Base-by-base conservation (phyloP, 2,329 filamentous ascomycete genomes). In the Periconia sp. region DNA sequence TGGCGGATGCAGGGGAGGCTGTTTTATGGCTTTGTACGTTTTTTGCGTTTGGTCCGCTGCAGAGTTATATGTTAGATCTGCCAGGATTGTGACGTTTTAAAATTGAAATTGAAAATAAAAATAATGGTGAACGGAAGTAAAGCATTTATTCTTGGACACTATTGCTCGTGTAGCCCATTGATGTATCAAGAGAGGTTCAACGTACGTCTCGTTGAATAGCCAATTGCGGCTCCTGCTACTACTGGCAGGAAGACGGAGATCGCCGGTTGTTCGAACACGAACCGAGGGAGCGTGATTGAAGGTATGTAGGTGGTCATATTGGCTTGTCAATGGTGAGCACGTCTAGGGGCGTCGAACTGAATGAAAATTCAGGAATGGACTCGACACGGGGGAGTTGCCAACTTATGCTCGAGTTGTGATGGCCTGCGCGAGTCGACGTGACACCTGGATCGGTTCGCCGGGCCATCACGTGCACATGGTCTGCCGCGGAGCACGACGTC, bases 271-370 rank as follows among this genome's bases (percentile, higher is more conserved):
- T 83, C 78, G 69, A 95, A 92, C 52, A 92, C 72, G 54, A 81
- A 76, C 33, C 79, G 73, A 2, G 90, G 89, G 13, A 95, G 78
- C 16, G 88, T 91, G 52, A 95, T 72, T 26, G 83, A 85, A n/a
- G 88, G 85, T 47, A 94, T 83, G 69, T 87, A 87, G 50, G 88
- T 85, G 9, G 88, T 92, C 89, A 94, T 95, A 31, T 49, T 78
- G 69, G 45, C 37, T 46, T n/a, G 26, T 8, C 16, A 22, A 29
- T 15, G 29, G 23, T 13, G 12, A 11, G 25, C 2, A 17, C n/a
- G n/a, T n/a, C n/a, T n/a, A n/a, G n/a, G n/a, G n/a, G n/a, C n/a
- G n/a, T n/a, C n/a, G n/a, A n/a, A n/a, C n/a, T n/a, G n/a, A n/a
- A n/a, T n/a, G n/a, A n/a, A n/a, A n/a, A n/a, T n/a, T n/a, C n/a